Percentiles rank a stretch among this genome's conserved stretches.
phyloP scores from a whole-genome alignment of 257 asterid genomes.

The Solanum neorickii region DNA sequence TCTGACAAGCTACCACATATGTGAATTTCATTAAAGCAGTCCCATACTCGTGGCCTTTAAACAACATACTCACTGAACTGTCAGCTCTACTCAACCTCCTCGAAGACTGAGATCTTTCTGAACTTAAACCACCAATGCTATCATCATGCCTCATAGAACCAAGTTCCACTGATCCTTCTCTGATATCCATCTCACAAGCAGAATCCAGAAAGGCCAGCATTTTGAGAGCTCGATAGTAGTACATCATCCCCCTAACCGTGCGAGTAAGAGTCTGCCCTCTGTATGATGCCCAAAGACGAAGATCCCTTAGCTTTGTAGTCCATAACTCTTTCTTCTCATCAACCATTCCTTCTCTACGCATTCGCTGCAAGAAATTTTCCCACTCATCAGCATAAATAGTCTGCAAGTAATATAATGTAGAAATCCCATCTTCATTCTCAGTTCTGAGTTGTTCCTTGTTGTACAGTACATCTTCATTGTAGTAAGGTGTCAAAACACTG shows the following conservation, averaged over 20 bases:
- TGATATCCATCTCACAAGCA: conserved; percentile 96
- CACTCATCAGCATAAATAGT: conserved; percentile 95
- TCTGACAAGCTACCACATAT: conserved; percentile 95
- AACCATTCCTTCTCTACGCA: conserved; percentile 80
- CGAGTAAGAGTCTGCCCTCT: conserved; percentile 97
- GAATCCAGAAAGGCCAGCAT: conserved; percentile 97
- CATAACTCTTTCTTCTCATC: conserved; percentile 67
- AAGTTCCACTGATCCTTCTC: conserved; percentile 74
- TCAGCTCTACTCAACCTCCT: conserved; percentile 72
- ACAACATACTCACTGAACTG: conserved; percentile 60
- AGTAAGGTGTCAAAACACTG: conserved; percentile 96
- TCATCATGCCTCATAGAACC: conserved; percentile 52
- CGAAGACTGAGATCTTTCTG: conserved; percentile 46
- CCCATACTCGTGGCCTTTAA: conserved; percentile 94
- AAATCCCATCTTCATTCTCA: conserved; percentile 97
- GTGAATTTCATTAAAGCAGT: conserved; percentile 93
- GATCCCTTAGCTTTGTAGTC: conserved; percentile 75
- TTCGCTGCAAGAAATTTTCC: conserved; percentile 84
- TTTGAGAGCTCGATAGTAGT: conserved; percentile 94
- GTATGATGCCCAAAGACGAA: conserved; percentile 92
- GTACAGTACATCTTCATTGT: conserved; percentile 85
- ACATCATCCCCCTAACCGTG: conserved; percentile 99
- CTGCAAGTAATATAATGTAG: conserved; percentile 84
- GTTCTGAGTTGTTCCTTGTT: conserved; percentile 92
- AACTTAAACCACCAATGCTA: conserved; percentile 28